Evolutionary conservation across 345 rosid genomes (phyloP).

Genomic region (Isatis tinctoria): DNA sequence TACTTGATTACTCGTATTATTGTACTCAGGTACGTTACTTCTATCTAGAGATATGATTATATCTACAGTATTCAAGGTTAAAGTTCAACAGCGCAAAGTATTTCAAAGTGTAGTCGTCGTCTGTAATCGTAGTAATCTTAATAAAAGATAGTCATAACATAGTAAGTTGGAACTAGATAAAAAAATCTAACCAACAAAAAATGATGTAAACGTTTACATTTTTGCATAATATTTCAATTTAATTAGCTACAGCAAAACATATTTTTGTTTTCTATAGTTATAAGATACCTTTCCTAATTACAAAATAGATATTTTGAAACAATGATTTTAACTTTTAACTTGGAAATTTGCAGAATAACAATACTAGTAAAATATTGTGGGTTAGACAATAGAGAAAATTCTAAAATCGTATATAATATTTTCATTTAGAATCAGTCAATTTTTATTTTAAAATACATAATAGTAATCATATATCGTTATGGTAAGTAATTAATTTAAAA

Average conservation of each 20-base stretch:
- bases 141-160: background rate
- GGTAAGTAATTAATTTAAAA: no score
- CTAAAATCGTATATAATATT: no score
- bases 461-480: no score
- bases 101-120: background rate
- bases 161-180: background rate
- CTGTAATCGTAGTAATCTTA: background rate
- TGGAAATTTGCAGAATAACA: no score
- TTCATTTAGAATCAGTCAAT: no score
- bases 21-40: conserved; percentile 2
- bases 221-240: background rate
- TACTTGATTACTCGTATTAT: background rate
- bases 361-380: no score
- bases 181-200: background rate
- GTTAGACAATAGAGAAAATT: no score
- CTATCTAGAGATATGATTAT: background rate
- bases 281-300: no score
- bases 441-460: no score
- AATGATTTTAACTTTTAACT: no score
- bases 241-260: background rate
- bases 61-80: background rate
- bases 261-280: no score
- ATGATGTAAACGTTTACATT: background rate
- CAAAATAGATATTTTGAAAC: no score
- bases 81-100: background rate